Evolutionary conservation across 805 yeast genomes (phyloP).

Genomic region (Candida gorgasii): DNA sequence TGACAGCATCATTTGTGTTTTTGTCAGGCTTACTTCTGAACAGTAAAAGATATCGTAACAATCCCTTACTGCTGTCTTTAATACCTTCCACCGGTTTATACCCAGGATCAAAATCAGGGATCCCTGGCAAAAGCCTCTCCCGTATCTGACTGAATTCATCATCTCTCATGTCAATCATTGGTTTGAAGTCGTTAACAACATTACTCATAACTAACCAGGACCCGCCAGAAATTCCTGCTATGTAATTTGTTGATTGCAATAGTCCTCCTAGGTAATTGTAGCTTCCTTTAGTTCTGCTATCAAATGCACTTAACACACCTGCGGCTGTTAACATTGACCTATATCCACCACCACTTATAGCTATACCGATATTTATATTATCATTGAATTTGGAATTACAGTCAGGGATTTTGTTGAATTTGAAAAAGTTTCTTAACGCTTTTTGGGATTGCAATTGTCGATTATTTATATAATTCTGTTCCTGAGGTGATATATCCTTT

Average conservation of each 20-base stretch:
- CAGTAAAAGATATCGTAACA: background rate
- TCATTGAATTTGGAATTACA: constrained; percentile 20
- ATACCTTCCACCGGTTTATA: constrained; percentile 2
- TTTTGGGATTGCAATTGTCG: constrained; percentile 28
- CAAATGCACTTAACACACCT: constrained; percentile 55
- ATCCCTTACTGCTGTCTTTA: background rate
- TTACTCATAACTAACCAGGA: constrained; percentile 63
- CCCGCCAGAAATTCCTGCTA: constrained; percentile 72
- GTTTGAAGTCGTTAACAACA: constrained; percentile 31
- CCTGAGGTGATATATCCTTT: constrained; percentile 5
- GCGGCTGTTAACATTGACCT: constrained; percentile 62
- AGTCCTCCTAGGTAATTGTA: constrained; percentile 5
- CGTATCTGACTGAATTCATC: constrained; percentile 41
- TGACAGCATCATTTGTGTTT: background rate
- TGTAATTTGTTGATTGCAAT: constrained; percentile 41
- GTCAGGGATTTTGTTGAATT: constrained; percentile 25
- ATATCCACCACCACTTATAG: constrained; percentile 55
- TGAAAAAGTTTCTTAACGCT: constrained; percentile 19
- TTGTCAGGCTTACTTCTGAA: background rate
- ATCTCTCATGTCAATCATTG: constrained; percentile 24
- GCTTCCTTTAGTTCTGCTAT: constrained; percentile 37
- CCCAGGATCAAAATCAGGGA: constrained; percentile 51
- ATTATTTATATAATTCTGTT: constrained; percentile 24
- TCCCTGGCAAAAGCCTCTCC: constrained; percentile 54
- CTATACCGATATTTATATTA: constrained; percentile 36